Base-by-base conservation (phyloP, 768 basidiomycete species). In the Leccinellum rugosiceps region DNA sequence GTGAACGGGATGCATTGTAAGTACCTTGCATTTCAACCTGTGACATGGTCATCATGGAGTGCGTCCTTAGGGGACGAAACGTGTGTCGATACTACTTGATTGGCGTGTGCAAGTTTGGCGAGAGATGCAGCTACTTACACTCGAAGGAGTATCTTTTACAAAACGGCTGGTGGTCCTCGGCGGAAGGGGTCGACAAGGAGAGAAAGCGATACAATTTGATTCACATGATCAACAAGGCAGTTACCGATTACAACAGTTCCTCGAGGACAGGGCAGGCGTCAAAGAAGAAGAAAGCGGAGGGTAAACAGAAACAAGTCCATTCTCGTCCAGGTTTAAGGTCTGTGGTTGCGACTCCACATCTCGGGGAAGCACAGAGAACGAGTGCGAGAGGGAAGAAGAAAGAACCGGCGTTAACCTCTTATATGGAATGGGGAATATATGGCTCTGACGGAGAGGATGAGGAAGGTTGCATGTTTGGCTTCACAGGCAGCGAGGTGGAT, bases 1-100 rank as follows among this genome's bases (percentile, higher is more conserved):
- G 83, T 58, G 75, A 82, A 14, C 74, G 83, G 19, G 80, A 86
- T 59, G 75, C 77, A 13, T 66, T 83, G 84, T 84, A 57, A 57
- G 82, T 74, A 13, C 53, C 52, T 10, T 44, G 23, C 13, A 1
- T 21, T 19, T 19, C 13, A 14, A n/a, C 31, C 6, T 15, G 15
- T 25, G 26, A 17, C 5, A 46, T 47, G 23, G 31, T 35, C 2
- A 14, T 52, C 30, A 63, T 17, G 8, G n/a, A n/a, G 14, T 17
- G 9, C 38, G n/a, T 54, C 50, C 11, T 15, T 56, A 85, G 84
- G 2, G 83, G 83, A 1, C 75, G 76, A 52, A 86, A 83, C 52
- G 80, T 82, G 19, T 83, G 81, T 63, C 35, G 74, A 6, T 70
- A 72, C 58, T 77, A 70, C 58, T 63, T 82, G 23, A 59, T 80